These are phyloP conservation scores for Crithidia bombi DNA, from an alignment of 208 protist genomes.

Conservation along the genomic window DNA sequence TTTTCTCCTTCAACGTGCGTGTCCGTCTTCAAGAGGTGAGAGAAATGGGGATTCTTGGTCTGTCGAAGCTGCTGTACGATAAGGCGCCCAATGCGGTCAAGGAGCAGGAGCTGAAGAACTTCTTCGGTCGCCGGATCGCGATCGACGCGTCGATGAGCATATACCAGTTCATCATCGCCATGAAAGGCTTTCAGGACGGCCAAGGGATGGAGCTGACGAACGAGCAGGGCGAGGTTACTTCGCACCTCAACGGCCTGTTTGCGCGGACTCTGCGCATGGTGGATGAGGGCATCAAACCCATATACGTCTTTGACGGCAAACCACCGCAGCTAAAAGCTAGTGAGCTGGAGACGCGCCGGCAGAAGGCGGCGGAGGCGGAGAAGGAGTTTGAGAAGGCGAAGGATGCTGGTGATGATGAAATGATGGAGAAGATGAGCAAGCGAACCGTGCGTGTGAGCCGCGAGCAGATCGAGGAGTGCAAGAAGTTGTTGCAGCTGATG, in stretches of 20 bases:
- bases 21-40: too few relatives aligned
- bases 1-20: neutral
- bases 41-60: constrained; percentile 98
- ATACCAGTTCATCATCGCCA: constrained; percentile 99
- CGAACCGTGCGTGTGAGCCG: constrained; percentile 93
- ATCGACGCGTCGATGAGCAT: constrained; percentile 99
- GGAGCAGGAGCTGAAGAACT: constrained; percentile 96
- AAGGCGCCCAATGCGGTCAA: constrained; percentile 89
- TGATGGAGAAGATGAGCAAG: constrained; percentile 96
- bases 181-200: constrained; percentile 90
- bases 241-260: constrained; percentile 98
- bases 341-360: constrained; percentile 93
- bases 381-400: constrained; percentile 90
- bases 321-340: constrained; percentile 96
- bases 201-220: constrained; percentile 95
- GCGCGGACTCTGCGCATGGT: constrained; percentile 98
- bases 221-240: constrained; percentile 96
- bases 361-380: constrained; percentile 93
- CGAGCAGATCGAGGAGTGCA: constrained; percentile 98
- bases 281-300: constrained; percentile 97
- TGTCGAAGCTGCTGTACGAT: constrained; percentile 97
- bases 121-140: constrained; percentile 98
- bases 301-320: constrained; percentile 99
- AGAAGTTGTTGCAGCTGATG: constrained; percentile 98
- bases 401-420: constrained; percentile 88